A percentile compares a stretch with the other conserved stretches of the same genome.
Conservation (phyloP, 345 rosid species). For the Hypericum androsaemum region DNA sequence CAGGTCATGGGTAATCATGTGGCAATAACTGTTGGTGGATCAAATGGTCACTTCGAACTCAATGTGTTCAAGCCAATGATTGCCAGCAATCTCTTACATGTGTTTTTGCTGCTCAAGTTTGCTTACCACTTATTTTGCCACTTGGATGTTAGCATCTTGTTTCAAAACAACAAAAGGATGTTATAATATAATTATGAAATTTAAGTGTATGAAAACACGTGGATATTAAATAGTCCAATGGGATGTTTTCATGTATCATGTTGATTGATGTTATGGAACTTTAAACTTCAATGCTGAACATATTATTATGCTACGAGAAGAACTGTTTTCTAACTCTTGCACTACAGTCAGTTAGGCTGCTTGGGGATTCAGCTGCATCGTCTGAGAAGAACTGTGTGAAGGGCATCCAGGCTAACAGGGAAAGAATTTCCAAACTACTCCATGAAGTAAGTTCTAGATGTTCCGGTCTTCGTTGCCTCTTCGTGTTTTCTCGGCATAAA, state of each 20-base stretch:
- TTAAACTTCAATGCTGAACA: too few species aligned
- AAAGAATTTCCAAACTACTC: constrained; percentile 77
- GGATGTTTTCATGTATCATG: too few species aligned
- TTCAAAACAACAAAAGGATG: neutral
- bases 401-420: constrained; percentile 85
- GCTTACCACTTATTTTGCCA: neutral
- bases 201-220: too few species aligned
- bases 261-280: too few species aligned
- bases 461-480: too few species aligned
- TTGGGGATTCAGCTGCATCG: constrained; percentile 92
- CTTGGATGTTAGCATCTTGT: neutral
- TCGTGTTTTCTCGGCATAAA: neutral
- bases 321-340: constrained; percentile 6
- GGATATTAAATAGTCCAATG: too few species aligned
- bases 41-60: constrained; percentile 91
- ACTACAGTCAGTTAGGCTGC: constrained; percentile 62
- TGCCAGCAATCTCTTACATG: constrained; percentile 80
- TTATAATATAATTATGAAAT: too few species aligned
- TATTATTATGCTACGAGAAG: too few species aligned
- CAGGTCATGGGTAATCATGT: constrained; percentile 97
- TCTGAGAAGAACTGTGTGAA: constrained; percentile 84
- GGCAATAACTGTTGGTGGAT: constrained; percentile 81
- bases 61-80: constrained; percentile 98
- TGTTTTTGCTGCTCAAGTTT: constrained; percentile 27
- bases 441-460: constrained; percentile 51